A percentile compares a stretch with the other conserved stretches of the same genome.
These are phyloP conservation scores for Rhododendron mucronatum DNA, from an alignment of 148 eudicot species.

Conservation along the genomic window DNA sequence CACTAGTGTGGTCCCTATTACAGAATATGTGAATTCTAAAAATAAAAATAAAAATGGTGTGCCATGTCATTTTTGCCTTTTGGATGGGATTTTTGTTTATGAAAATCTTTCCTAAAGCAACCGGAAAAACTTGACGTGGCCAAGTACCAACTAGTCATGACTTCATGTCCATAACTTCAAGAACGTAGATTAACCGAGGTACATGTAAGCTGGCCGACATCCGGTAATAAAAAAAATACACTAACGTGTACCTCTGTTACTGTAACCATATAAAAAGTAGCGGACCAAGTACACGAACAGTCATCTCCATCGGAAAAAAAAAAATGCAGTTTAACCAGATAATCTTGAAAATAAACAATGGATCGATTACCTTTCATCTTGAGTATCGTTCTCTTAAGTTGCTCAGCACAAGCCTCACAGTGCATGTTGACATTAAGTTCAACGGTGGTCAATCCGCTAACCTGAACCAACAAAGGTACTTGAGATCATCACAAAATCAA, in stretches of 20 bases:
- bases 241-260: too few relatives aligned
- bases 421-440: conserved; percentile 97
- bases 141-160: not conserved
- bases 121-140: not conserved
- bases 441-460: conserved; percentile 65
- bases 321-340: not conserved
- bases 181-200: too few relatives aligned
- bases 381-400: conserved; percentile 86
- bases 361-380: conserved; percentile 67
- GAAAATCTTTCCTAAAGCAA: not conserved
- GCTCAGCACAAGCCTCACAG: conserved; percentile 89
- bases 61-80: too few relatives aligned
- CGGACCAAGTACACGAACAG: too few relatives aligned
- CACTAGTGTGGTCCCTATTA: too few relatives aligned
- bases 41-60: too few relatives aligned
- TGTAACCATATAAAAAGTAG: too few relatives aligned
- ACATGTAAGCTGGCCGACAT: too few relatives aligned
- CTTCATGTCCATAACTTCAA: too few relatives aligned
- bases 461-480: conserved; percentile 32
- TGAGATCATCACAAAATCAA: not conserved
- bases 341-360: not conserved
- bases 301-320: not conserved
- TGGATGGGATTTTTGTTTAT: too few relatives aligned
- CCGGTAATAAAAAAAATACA: too few relatives aligned
- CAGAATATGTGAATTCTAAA: too few relatives aligned